Evolutionary conservation across 768 basidiomycete genomes (phyloP).

Genomic region (Lactarius pseudohatsudake): DNA sequence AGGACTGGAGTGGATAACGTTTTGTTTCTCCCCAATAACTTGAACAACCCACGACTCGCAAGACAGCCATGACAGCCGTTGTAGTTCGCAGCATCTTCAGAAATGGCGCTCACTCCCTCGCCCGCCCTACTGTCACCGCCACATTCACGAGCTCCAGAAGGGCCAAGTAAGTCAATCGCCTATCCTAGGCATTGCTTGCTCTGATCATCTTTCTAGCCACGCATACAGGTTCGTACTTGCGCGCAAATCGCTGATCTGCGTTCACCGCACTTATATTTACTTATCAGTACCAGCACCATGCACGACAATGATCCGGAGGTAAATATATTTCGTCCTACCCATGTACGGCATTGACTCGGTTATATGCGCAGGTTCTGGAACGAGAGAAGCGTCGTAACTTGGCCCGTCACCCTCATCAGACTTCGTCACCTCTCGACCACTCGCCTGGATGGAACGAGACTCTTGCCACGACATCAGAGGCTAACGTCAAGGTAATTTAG

Average conservation of each 20-base stretch:
- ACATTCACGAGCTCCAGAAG: constrained; percentile 7
- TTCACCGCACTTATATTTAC: background rate
- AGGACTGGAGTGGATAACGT: no score
- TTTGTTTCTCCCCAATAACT: background rate
- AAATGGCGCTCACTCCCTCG: constrained; percentile 27
- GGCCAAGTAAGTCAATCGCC: constrained; percentile 10
- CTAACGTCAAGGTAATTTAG: constrained; percentile 53
- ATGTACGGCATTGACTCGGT: background rate
- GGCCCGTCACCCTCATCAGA: constrained; percentile 44
- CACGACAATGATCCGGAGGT: constrained; percentile 61
- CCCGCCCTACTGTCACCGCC: constrained; percentile 17
- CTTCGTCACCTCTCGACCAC: constrained; percentile 47
- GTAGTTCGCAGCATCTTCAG: constrained; percentile 25
- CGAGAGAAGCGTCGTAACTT: constrained; percentile 54
- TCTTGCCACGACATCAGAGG: constrained; percentile 64
- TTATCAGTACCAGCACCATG: constrained; percentile 43
- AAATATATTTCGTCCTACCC: constrained; percentile 15
- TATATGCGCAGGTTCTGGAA: constrained; percentile 44
- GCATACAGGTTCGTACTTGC: constrained; percentile 24
- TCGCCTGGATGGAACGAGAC: constrained; percentile 75
- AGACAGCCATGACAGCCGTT: constrained; percentile 13
- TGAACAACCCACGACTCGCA: background rate
- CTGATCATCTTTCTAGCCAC: constrained; percentile 7
- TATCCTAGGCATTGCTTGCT: background rate
- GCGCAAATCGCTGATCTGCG: background rate